Base-by-base conservation (phyloP, 768 basidiomycete genomes). In the Glaciozyma martinii region DNA sequence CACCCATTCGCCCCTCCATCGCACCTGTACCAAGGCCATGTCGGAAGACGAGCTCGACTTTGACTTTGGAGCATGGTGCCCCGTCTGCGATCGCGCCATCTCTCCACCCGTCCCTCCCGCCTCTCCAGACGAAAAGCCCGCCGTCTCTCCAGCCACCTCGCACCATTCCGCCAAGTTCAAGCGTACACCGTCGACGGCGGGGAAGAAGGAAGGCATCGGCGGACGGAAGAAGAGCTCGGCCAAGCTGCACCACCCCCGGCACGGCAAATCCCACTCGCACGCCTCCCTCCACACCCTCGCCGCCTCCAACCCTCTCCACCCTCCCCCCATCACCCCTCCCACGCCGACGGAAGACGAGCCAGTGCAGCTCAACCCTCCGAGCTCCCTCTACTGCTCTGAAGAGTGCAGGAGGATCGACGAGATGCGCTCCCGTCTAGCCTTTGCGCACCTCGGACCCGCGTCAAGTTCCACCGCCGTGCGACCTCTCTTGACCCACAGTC, bases 401-500 rank as follows among this genome's bases (percentile, higher is more conserved):
- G 67, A 68, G 49, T 68, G 67, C 42, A 52, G 61, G 1, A 25
- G 30, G 27, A 47, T 68, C 29, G 67, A 68, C 59, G 63, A 68
- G 50, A 61, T 59, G 29, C 33, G 67, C 18, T 65, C 62, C 43
- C n/a, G 33, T 5, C 63, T 68, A 37, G 21, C 53, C 6, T n/a
- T 68, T 21, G 52, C 67, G 21, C 57, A 65, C 63, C 62, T 63
- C 37, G 62, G 62, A 16, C 25, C 56, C 4, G 49, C 61, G 55
- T 29, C 61, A 12, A 15, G 2, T 32, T 53, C 55, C 1, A 30
- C 55, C 10, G 30, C 61, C 12, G 25, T 53, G 30, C 49, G n/a
- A 27, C 49, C 49, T 4, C 49, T 7, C 1, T 10, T 25, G 9
- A 27, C 3, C 6, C 13, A 15, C 49, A n/a, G 13, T 25, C 49